phyloP scores from a whole-genome alignment of 1,284 basidiomycete species.

The Veloporphyrellus conicus region DNA sequence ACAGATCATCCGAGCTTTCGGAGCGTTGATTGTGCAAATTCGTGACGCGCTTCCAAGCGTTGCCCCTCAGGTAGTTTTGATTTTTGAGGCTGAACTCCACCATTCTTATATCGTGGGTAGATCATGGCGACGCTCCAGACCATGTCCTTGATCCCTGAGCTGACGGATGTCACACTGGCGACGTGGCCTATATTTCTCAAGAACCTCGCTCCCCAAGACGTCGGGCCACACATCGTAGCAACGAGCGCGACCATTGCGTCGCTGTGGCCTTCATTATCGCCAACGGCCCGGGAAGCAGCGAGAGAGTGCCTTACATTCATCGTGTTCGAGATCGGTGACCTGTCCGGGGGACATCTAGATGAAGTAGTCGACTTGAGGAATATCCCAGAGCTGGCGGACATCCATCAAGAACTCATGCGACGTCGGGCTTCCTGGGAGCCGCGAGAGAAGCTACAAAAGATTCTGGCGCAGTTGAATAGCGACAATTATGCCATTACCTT shows the following conservation, averaged over 20 bases:
- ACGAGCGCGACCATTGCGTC: slow-evolving; percentile 84
- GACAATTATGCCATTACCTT: slow-evolving; percentile 81
- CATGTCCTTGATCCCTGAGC: slow-evolving; percentile 67
- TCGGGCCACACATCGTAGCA: slow-evolving; percentile 82
- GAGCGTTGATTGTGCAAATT: slow-evolving; percentile 67
- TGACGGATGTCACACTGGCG: slow-evolving; percentile 75
- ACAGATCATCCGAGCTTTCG: slow-evolving; percentile 77
- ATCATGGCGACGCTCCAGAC: slow-evolving; percentile 97
- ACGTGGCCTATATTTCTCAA: slow-evolving; percentile 82
- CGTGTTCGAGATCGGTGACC: slow-evolving; percentile 58
- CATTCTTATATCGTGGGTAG: slow-evolving; percentile 41
- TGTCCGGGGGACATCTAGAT: slow-evolving; percentile 50
- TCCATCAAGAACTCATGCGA: slow-evolving; percentile 46
- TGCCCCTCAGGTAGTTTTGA: slow-evolving; percentile 69
- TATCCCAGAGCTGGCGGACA: slow-evolving; percentile 62
- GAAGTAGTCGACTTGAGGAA: slow-evolving; percentile 76
- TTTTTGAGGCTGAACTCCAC: slow-evolving; percentile 4
- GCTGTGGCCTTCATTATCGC: slow-evolving; percentile 69
- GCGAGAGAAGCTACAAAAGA: slow-evolving; percentile 57
- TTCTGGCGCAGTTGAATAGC: slow-evolving; percentile 72
- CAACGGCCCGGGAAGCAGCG: slow-evolving; percentile 52
- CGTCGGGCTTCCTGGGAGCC: slow-evolving; percentile 52
- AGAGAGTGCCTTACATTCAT: slow-evolving; percentile 66
- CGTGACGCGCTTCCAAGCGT: slow-evolving; percentile 70
- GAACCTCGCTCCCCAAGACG: slow-evolving; percentile 65